Conservation (phyloP, 2,329 filamentous ascomycete species). For the Chrysoporthe austroafricana region DNA sequence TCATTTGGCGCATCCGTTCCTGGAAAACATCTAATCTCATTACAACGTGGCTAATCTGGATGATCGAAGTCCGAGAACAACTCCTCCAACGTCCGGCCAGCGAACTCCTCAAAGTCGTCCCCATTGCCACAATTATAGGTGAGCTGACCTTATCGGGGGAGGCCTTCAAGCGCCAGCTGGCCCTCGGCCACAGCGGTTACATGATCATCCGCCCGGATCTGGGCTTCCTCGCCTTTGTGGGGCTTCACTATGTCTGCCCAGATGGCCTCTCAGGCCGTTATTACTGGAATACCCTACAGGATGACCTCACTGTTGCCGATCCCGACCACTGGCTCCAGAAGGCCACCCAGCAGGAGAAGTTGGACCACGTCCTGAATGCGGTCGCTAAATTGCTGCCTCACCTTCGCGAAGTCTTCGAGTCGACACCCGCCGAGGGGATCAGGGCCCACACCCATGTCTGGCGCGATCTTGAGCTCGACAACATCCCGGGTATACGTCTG, state of each 20-base stretch:
- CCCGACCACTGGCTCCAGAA: conserved; percentile 12
- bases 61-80: conserved; percentile 32
- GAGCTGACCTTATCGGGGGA: conserved; percentile 33
- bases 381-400: neutral
- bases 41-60: neutral
- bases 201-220: conserved; percentile 11
- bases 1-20: neutral
- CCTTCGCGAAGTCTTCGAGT: conserved; percentile 4
- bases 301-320: conserved; percentile 18
- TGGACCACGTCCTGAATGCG: neutral
- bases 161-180: conserved; percentile 35
- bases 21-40: too few species aligned
- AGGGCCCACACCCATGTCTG: neutral
- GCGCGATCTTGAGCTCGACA: conserved; percentile 1
- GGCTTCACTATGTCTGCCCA: conserved; percentile 30
- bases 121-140: conserved; percentile 32
- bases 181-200: conserved; percentile 35
- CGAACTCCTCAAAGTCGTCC: conserved; percentile 14
- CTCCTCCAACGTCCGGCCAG: conserved; percentile 11
- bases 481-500: neutral
- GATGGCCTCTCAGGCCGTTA: conserved; percentile 34
- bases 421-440: neutral
- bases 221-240: conserved; percentile 31
- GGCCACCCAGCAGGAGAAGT: conserved; percentile 5
- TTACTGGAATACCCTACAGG: conserved; percentile 32